Base-by-base conservation (phyloP, 768 basidiomycete species). In the Symmetrospora coprosmae region DNA sequence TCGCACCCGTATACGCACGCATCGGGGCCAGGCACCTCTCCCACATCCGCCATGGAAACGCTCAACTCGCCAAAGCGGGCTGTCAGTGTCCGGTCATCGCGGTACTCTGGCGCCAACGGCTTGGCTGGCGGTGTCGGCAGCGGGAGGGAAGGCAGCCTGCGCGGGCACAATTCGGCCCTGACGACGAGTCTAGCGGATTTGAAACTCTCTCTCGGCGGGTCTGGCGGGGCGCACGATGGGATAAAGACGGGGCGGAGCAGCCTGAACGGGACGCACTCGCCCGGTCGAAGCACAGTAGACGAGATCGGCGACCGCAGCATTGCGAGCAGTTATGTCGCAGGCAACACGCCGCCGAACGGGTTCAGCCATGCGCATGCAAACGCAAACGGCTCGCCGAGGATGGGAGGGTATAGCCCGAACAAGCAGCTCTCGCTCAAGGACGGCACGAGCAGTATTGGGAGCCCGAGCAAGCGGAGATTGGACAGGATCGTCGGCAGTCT, bases 401-500 rank as follows among this genome's bases (percentile, higher is more conserved):
- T 31, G 23, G 38, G 38, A 13, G 49, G 49, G 8, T 35, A 50
- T 19, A 35, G 49, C 14, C 49, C 33, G 13, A 17, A 34, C 17
- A 50, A 35, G 13, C 49, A 13, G 19, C 38, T 35, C 13, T 34
- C 33, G 49, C 33, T 14, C 30, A 31, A 34, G 13, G 31, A 9
- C 38, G 38, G 19, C 14, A 13, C 38, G 13, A 39, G 14, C 14
- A 39, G 38, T 13, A 19, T 19, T 13, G 38, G 38, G 33, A 35
- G 49, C 33, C 27, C 23, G 49, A 9, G 49, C 7, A 50, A 50
- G 38, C 49, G 31, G 17, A 30, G 49, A 21, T 50, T 50, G 49
- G 49, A 50, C 31, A 6, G 49, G 30, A 50, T 50, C 49, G 38
- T 50, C 19, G 49, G 49, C 9, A 50, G 49, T 19, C 23, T 35